Base-by-base conservation (phyloP, 1,284 basidiomycete genomes). In the Tilletia indica region DNA sequence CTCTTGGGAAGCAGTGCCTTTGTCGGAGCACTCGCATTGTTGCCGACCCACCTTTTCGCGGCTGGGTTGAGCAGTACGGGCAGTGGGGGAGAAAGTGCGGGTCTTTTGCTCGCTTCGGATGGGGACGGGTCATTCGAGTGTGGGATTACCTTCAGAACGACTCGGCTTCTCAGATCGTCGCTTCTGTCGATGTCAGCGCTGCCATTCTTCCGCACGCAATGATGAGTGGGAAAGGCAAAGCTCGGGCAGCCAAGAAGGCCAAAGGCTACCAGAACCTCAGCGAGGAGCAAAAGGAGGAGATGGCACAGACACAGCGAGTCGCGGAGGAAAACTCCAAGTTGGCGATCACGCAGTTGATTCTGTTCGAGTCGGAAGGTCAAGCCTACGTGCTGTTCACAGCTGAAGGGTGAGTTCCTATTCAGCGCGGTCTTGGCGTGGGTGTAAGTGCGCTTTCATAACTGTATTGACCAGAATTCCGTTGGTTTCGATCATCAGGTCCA, bases 1-100 rank as follows among this genome's bases (percentile, higher is more conserved):
- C 64, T 83, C 16, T 72, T 78, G 14, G 82, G 82, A 21, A 80
- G 79, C 11, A 56, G 69, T 36, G 72, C 73, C 48, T 81, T 78
- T 36, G 77, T 82, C 11, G 80, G 78, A 36, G 78, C 78, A 1
- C 71, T 82, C 3, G 70, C 71, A 1, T 72, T 78, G 25, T 45
- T 82, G 3, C 49, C 76, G 12, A 64, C 51, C 39, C 34, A 38
- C 2, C n/a, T 42, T 3, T 39, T 48, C 14, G 42, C 11, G 38
- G n/a, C 12, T 19, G 38, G 16, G 2, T 48, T 48, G 5, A 21
- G 25, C 42, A 47, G 38, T 21, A 25, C 16, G 64, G 61, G 1
- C n/a, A 47, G 3, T 36, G n/a, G 68, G 21, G 36, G 68, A n/a
- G 70, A 42, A 21, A 56, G 71, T 21, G 69, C 45, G n/a, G 67